Conservation (phyloP, 1,284 basidiomycete genomes). For the Sanghuangporus weigelae region DNA sequence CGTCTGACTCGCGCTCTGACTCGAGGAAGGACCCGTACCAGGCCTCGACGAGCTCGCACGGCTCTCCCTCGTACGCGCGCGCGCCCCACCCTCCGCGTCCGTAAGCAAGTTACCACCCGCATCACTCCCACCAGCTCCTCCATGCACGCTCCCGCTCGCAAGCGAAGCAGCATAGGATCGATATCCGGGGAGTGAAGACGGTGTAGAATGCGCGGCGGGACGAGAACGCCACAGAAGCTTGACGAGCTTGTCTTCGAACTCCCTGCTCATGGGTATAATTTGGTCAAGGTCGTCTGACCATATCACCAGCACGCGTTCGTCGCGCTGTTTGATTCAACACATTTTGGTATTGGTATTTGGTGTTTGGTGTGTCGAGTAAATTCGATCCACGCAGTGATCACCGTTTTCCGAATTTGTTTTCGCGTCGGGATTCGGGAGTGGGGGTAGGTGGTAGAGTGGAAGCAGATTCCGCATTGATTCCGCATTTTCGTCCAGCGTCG, state of each 20-base stretch:
- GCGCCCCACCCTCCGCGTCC: not conserved
- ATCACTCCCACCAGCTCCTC: not conserved
- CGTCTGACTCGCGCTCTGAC: not conserved
- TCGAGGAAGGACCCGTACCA: not conserved
- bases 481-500: not conserved
- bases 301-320: conserved; percentile 69
- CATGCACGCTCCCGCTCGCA: not conserved
- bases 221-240: conserved; percentile 64
- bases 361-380: too few species aligned
- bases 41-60: not conserved
- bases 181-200: not conserved
- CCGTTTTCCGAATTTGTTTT: too few species aligned
- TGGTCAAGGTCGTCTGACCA: conserved; percentile 73
- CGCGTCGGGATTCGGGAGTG: too few species aligned
- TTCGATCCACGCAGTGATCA: too few species aligned
- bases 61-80: not conserved
- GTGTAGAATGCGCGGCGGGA: conserved; percentile 22
- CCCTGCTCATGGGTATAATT: conserved; percentile 65
- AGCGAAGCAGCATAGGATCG: conserved; percentile 4
- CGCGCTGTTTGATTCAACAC: conserved; percentile 40
- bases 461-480: not conserved
- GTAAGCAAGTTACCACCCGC: not conserved
- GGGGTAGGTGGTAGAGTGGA: not conserved
- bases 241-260: conserved; percentile 78
- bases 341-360: not conserved